Evolutionary conservation across 495 filamentous ascomycete genomes (phyloP).

Genomic region (Pyronema domesticum): DNA sequence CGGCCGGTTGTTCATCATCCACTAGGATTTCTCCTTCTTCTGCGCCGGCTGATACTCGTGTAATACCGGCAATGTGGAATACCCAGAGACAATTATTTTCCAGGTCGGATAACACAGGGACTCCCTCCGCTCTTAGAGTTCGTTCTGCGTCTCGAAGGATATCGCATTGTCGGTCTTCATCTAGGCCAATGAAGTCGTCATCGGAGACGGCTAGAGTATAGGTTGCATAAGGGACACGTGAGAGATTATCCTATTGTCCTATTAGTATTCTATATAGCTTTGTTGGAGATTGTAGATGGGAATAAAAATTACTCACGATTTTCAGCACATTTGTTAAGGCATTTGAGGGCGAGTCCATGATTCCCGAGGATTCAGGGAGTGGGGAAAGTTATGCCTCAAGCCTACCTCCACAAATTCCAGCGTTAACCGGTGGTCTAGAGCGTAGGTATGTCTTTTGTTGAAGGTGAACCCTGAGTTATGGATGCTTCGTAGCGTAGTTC

Average conservation of each 20-base stretch:
- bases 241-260: slow-evolving; percentile 3
- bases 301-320: slow-evolving; percentile 14
- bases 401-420: background rate
- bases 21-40: background rate
- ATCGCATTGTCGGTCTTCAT: slow-evolving; percentile 1
- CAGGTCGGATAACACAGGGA: slow-evolving; percentile 18
- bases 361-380: background rate
- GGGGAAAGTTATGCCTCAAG: background rate
- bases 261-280: background rate
- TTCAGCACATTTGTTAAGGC: slow-evolving; percentile 25
- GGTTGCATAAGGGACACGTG: slow-evolving; percentile 3
- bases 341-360: slow-evolving; percentile 2
- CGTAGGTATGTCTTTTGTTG: no score
- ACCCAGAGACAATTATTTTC: slow-evolving; percentile 17
- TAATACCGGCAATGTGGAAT: slow-evolving; percentile 18
- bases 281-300: background rate
- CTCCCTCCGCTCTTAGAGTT: slow-evolving; percentile 14
- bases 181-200: background rate
- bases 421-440: background rate
- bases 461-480: no score
- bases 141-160: slow-evolving; percentile 18
- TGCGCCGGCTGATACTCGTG: background rate
- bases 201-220: background rate
- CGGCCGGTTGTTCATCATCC: slow-evolving; percentile 14
- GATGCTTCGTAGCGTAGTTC: no score